Base-by-base conservation (phyloP, 192 early-diverging fungal species). In the Lobosporangium transversale region DNA sequence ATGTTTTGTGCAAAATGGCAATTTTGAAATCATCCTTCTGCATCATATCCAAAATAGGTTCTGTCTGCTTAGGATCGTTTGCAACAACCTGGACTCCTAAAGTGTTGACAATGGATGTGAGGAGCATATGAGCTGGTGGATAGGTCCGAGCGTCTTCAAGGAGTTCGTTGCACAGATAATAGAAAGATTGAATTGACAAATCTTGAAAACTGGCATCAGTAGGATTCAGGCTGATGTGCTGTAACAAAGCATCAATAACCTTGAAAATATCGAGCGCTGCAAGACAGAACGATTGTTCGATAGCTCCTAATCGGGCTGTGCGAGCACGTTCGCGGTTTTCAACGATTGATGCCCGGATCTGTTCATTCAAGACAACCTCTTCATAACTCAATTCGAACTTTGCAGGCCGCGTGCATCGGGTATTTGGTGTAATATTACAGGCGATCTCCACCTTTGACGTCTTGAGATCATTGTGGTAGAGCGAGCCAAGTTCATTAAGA, bases 391-490 rank as follows among this genome's bases (percentile, higher is more conserved):
- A 49, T 42, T 60, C 58, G 9, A 83, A 62, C 17, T 48, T 50
- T 12, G 82, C 82, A 2, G 79, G 68, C 6, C 62, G 51, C 26
- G 66, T 53, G 50, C 82, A 83, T 11, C 68, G 57, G 1, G 68
- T 35, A 15, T 75, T 66, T 3, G 82, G 82, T 8, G 75, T 70
- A 2, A 51, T 68, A 20, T 68, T 62, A n/a, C 82, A 83, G 15
- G 82, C 68, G 14, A 83, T 55, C 9, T 80, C 68, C 15, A 83
- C 20, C 11, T 55, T 62, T 8, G 67, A 48, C 0, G 59, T 68
- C 23, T 51, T 73, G 26, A 68, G 29, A 26, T 70, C 74, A 27
- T 83, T 83, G n/a, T 67, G 62, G 27, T 83, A 83, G 2, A 83
- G 65, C 1, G 36, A 49, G 15, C 64, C 60, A 20, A 83, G 54